Percentiles rank a stretch among this genome's conserved stretches.
Conservation (phyloP, 257 asterid genomes). For the Capsicum rhomboideum region DNA sequence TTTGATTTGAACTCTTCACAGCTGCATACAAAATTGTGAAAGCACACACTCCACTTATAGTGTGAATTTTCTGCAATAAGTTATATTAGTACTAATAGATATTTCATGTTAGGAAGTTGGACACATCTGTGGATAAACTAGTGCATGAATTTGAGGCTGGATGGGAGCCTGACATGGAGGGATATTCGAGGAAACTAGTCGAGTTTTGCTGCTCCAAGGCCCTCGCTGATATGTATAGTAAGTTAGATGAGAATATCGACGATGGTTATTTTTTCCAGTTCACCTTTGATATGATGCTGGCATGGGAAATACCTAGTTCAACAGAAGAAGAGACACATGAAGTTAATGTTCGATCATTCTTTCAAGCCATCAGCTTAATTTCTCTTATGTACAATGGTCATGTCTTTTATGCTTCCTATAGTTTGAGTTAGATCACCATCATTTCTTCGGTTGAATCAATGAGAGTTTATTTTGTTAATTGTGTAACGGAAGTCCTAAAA, state of each 20-base stretch:
- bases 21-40: not conserved
- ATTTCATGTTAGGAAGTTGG: conserved; percentile 40
- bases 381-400: not conserved
- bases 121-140: conserved; percentile 32
- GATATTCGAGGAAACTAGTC: conserved; percentile 53
- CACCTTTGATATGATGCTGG: conserved; percentile 91
- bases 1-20: not conserved
- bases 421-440: not conserved
- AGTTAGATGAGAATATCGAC: conserved; percentile 38
- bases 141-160: conserved; percentile 49
- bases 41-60: not conserved
- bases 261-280: conserved; percentile 67
- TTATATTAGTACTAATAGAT: not conserved
- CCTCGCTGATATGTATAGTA: conserved; percentile 33
- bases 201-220: conserved; percentile 66
- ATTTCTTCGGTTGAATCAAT: not conserved
- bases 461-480: not conserved
- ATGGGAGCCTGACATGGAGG: conserved; percentile 37
- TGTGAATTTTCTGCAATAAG: not conserved
- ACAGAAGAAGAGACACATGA: conserved; percentile 35
- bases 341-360: conserved; percentile 20
- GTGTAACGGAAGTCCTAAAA: not conserved
- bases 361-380: not conserved
- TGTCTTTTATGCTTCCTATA: not conserved
- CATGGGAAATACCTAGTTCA: conserved; percentile 70